Percentiles rank a stretch among this genome's conserved stretches.
Conservation (phyloP, 2,329 filamentous ascomycete genomes). For the Claviceps purpurea region DNA sequence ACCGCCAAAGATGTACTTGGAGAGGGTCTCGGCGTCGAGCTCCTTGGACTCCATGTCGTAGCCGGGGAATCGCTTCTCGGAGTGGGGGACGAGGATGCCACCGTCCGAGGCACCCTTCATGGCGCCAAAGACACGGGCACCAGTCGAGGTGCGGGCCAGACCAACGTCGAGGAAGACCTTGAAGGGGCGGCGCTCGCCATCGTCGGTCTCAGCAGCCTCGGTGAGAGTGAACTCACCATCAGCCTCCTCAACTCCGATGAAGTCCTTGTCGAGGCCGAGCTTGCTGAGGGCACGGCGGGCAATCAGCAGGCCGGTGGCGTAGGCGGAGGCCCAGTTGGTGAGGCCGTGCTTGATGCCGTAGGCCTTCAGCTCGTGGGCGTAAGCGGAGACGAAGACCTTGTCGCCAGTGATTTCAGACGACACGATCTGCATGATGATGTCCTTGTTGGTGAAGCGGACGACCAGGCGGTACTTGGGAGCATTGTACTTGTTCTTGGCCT, state of each 20-base stretch:
- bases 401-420: constrained; percentile 92
- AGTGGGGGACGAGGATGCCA: constrained; percentile 94
- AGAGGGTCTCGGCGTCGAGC: constrained; percentile 90
- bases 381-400: constrained; percentile 88
- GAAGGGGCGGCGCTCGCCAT: constrained; percentile 94
- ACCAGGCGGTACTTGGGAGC: constrained; percentile 99
- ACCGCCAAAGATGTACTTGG: constrained; percentile 98
- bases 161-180: constrained; percentile 98
- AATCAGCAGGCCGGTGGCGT: constrained; percentile 90
- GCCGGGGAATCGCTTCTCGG: constrained; percentile 98
- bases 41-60: constrained; percentile 97
- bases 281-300: constrained; percentile 95
- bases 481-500: constrained; percentile 99
- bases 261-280: constrained; percentile 86
- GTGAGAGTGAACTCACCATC: constrained; percentile 94
- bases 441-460: constrained; percentile 98
- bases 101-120: constrained; percentile 99
- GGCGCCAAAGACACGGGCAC: constrained; percentile 96
- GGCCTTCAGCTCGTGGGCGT: constrained; percentile 93
- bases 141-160: constrained; percentile 92
- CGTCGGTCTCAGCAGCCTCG: constrained; percentile 82
- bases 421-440: constrained; percentile 97
- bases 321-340: constrained; percentile 98
- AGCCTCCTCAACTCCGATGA: constrained; percentile 90
- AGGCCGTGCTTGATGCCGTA: constrained; percentile 98